These are phyloP conservation scores for Sporothrix brasiliensis DNA, from an alignment of 2,329 filamentous ascomycete genomes.

Conservation along the genomic window DNA sequence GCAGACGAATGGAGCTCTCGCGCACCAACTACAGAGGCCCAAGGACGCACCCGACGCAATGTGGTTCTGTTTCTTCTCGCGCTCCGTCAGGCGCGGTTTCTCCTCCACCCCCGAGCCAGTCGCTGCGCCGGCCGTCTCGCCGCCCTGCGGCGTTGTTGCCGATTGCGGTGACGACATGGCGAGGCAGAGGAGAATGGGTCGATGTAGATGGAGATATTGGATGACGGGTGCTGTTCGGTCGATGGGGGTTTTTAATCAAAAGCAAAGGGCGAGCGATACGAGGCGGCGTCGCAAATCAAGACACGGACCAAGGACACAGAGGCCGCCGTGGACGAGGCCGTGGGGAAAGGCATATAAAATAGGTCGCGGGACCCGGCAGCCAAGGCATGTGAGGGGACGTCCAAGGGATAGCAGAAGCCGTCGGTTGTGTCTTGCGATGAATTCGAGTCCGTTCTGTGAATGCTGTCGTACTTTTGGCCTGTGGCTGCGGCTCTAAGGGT, in stretches of 20 bases:
- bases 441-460: not conserved
- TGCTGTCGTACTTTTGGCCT: not conserved
- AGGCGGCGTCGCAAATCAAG: constrained; percentile 18
- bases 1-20: not conserved
- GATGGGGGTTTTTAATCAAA: not conserved
- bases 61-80: constrained; percentile 48
- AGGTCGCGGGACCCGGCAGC: constrained; percentile 7
- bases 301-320: constrained; percentile 10
- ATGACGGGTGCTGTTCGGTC: not conserved
- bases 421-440: not conserved
- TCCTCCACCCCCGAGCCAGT: constrained; percentile 36
- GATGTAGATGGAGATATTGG: not conserved
- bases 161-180: constrained; percentile 27
- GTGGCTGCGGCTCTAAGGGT: not conserved
- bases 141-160: constrained; percentile 24
- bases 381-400: constrained; percentile 16
- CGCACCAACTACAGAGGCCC: too few relatives aligned
- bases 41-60: constrained; percentile 42
- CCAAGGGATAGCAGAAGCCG: not conserved
- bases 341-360: constrained; percentile 9
- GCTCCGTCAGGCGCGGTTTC: constrained; percentile 44
- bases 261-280: not conserved
- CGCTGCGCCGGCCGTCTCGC: constrained; percentile 17
- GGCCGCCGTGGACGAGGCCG: constrained; percentile 22
- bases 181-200: not conserved